phyloP scores from a whole-genome alignment of 202 grass and related monocot species.

The Schoenoplectus tabernaemontani region DNA sequence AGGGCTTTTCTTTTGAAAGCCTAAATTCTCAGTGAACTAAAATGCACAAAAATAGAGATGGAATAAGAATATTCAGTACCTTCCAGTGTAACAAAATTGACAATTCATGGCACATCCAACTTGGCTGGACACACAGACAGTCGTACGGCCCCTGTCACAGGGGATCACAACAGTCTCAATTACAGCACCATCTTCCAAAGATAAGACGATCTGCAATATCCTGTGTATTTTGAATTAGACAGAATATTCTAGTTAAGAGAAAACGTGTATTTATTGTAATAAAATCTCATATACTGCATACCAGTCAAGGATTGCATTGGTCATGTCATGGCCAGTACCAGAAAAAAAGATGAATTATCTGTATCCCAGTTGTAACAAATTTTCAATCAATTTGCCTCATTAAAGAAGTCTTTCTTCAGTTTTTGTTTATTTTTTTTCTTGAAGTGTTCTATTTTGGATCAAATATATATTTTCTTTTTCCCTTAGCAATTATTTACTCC shows the following conservation, averaged over 20 bases:
- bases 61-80: constrained; percentile 26
- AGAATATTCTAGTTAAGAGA: constrained; percentile 27
- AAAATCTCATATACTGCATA: constrained; percentile 14
- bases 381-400: not conserved
- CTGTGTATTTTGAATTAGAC: constrained; percentile 61
- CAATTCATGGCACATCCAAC: constrained; percentile 96
- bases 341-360: not conserved
- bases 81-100: constrained; percentile 97
- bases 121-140: constrained; percentile 95
- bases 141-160: constrained; percentile 59
- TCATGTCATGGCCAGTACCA: not conserved
- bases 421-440: not conserved
- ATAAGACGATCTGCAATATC: constrained; percentile 89
- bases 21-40: not conserved
- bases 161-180: constrained; percentile 97
- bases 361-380: not conserved
- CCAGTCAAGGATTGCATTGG: not conserved
- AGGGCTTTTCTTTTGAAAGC: not conserved
- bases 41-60: not conserved
- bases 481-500: not conserved
- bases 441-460: not conserved
- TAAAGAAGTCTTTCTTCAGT: not conserved
- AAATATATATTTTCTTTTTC: not conserved
- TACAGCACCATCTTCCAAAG: constrained; percentile 65
- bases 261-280: not conserved